Base-by-base conservation (phyloP, 306 rosid genomes). In the Pyrus bretschneideri region DNA sequence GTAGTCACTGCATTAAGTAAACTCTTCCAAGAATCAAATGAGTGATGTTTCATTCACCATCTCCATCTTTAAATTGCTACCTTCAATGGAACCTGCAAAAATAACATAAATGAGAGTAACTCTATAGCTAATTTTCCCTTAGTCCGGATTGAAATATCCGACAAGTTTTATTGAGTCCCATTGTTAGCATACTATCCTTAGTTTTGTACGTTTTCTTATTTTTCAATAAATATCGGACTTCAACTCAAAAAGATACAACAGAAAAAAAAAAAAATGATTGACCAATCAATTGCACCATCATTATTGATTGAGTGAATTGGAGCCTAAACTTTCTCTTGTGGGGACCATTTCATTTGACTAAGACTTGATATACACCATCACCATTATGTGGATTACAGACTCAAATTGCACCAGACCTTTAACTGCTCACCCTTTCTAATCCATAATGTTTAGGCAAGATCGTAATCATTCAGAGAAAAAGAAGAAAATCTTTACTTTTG, bases 61-160 rank as follows among this genome's bases (percentile, higher is more conserved):
- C 89, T 89, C 93, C 97, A 85, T 92, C 91, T 92, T 92, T 76
- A 82, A 71, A 81, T 86, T 90, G 83, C 87, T 80, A 57, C 78
- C 89, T 81, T 89, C 93, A 77, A 82, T 67, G 46, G 88, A 69
- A 68, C 91, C 97, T 92, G 88, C 79, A 71, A 73, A 80, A 67
- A 57, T 21, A 58, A 58, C 14, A 9, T 58, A 0, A 27, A 19
- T 21, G 12, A 58, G 29, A 58, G 62, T 51, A 17, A 15, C 18
- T 51, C 18, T 51, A 1, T 18, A 15, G 3, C 55, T 5, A 15
- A 51, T 31, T 64, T 25, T 19, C 14, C 22, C 1, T 44, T 46
- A 46, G 54, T 11, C 5, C 9, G 10, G 42, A 38, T 38, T 38
- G 42, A 38, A 38, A 38, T 7, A 9, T 38, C 42, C 2, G 10